These are phyloP conservation scores for Pascua guehoae DNA, from an alignment of 1,284 basidiomycete species.

Conservation along the genomic window DNA sequence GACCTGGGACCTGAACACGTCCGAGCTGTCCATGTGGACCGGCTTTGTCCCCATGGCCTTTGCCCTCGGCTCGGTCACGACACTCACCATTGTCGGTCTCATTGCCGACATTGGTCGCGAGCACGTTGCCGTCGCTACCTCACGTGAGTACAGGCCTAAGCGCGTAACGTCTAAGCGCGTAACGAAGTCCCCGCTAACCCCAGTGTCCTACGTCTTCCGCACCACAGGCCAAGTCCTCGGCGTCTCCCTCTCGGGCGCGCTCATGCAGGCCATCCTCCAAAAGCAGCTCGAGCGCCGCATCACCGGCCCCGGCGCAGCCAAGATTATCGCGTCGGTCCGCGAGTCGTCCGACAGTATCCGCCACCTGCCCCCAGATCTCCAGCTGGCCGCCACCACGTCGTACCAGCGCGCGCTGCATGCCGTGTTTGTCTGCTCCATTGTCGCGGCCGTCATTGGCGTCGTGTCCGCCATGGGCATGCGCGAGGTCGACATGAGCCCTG, in stretches of 20 bases:
- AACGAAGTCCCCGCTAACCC: not conserved
- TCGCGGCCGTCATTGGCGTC: conserved; percentile 27
- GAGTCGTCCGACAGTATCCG: conserved; percentile 78
- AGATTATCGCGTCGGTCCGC: conserved; percentile 57
- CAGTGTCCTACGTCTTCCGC: conserved; percentile 84
- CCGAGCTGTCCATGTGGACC: conserved; percentile 44
- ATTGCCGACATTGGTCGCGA: conserved; percentile 74
- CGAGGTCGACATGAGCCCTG: conserved; percentile 33
- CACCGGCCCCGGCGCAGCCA: conserved; percentile 62
- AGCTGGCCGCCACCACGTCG: conserved; percentile 68
- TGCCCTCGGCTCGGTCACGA: conserved; percentile 33
- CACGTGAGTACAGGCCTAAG: conserved; percentile 58
- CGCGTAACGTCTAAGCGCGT: not conserved
- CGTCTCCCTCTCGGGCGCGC: conserved; percentile 74
- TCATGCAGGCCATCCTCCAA: conserved; percentile 71
- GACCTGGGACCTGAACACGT: conserved; percentile 51
- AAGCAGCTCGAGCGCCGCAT: conserved; percentile 66
- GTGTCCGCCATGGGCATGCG: conserved; percentile 33
- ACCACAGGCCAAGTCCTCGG: conserved; percentile 88
- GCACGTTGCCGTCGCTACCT: conserved; percentile 77
- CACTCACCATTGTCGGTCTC: conserved; percentile 58
- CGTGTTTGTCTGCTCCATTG: conserved; percentile 77
- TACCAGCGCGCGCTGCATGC: conserved; percentile 77
- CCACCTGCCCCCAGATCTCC: conserved; percentile 60
- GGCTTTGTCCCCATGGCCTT: conserved; percentile 16